These are phyloP conservation scores for Colletotrichum zoysiae DNA, from an alignment of 2,329 filamentous ascomycete species.

Conservation along the genomic window DNA sequence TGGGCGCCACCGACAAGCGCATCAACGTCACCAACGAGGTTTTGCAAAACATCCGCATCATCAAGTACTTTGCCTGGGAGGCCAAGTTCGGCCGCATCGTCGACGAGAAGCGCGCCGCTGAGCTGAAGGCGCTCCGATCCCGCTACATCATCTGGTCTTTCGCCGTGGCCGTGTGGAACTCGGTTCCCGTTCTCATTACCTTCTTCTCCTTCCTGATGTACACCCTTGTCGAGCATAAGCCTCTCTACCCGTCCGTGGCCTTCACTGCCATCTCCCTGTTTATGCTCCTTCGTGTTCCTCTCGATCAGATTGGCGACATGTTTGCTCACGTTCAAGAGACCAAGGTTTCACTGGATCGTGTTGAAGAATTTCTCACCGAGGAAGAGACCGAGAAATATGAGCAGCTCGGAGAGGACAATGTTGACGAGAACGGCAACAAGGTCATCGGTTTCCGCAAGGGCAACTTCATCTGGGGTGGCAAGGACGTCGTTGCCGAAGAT, in stretches of 20 bases:
- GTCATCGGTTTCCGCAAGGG: slow-evolving; percentile 88
- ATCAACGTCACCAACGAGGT: slow-evolving; percentile 98
- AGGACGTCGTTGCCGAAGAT: slow-evolving; percentile 70
- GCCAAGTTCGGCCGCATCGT: slow-evolving; percentile 88
- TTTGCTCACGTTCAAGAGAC: slow-evolving; percentile 97
- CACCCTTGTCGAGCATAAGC: slow-evolving; percentile 89
- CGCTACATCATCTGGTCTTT: slow-evolving; percentile 93
- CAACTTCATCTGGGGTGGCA: slow-evolving; percentile 89
- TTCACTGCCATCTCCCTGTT: slow-evolving; percentile 98
- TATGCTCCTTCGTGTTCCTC: slow-evolving; percentile 89
- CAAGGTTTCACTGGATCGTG: slow-evolving; percentile 95
- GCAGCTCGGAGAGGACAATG: slow-evolving; percentile 79
- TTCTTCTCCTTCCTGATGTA: slow-evolving; percentile 97
- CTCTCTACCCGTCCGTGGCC: slow-evolving; percentile 89
- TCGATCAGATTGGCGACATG: slow-evolving; percentile 98
- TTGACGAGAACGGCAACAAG: slow-evolving; percentile 76
- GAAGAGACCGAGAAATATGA: slow-evolving; percentile 96
- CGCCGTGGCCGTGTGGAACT: slow-evolving; percentile 96
- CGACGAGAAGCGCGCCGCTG: slow-evolving; percentile 85
- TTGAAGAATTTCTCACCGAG: slow-evolving; percentile 92
- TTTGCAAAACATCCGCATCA: slow-evolving; percentile 96
- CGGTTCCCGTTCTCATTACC: slow-evolving; percentile 93
- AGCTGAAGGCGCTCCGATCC: slow-evolving; percentile 82
- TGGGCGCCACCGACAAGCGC: slow-evolving; percentile 92
- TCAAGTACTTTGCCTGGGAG: slow-evolving; percentile 99